A percentile compares a stretch with the other conserved stretches of the same genome.
These are phyloP conservation scores for Erysimum cheiranthoides DNA, from an alignment of 345 rosid genomes.

Conservation along the genomic window DNA sequence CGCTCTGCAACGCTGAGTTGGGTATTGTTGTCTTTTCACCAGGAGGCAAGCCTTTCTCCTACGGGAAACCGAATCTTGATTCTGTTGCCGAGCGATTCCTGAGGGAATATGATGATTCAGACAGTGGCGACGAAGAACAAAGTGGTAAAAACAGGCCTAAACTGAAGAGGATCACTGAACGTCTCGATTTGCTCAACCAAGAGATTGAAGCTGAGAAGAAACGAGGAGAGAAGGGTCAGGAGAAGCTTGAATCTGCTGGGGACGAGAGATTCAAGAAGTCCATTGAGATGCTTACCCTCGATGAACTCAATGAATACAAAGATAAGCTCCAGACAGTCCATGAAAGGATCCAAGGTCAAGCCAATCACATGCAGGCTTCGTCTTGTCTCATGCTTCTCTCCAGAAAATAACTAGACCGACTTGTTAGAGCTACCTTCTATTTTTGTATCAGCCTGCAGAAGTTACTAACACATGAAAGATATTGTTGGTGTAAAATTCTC, in stretches of 20 bases:
- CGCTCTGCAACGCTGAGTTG: conserved; percentile 61
- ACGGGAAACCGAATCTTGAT: conserved; percentile 67
- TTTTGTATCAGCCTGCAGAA: conserved; percentile 26
- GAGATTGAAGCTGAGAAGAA: conserved; percentile 50
- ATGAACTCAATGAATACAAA: conserved; percentile 45
- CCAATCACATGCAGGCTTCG: conserved; percentile 49
- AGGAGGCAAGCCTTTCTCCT: conserved; percentile 72
- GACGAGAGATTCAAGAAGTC: conserved; percentile 28
- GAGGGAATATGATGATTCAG: conserved; percentile 28
- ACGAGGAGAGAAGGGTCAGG: conserved; percentile 42
- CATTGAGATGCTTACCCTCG: conserved; percentile 33
- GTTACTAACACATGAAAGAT: conserved; percentile 31
- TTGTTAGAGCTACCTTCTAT: conserved; percentile 23
- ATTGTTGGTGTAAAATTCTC: conserved; percentile 15
- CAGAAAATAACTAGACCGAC: conserved; percentile 2
- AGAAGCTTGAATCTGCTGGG: conserved; percentile 42
- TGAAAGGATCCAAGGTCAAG: conserved; percentile 36
- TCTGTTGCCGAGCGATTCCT: conserved; percentile 50
- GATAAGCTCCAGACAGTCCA: conserved; percentile 41
- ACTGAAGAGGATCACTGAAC: conserved; percentile 29
- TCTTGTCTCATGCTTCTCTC: conserved; percentile 48
- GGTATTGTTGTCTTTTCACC: conserved; percentile 74
- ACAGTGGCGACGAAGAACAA: conserved; percentile 23
- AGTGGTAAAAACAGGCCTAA: conserved; percentile 19
- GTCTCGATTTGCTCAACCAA: conserved; percentile 34